phyloP scores from a whole-genome alignment of 352 stramenopile genomes.

The Globisporangium splendens region DNA sequence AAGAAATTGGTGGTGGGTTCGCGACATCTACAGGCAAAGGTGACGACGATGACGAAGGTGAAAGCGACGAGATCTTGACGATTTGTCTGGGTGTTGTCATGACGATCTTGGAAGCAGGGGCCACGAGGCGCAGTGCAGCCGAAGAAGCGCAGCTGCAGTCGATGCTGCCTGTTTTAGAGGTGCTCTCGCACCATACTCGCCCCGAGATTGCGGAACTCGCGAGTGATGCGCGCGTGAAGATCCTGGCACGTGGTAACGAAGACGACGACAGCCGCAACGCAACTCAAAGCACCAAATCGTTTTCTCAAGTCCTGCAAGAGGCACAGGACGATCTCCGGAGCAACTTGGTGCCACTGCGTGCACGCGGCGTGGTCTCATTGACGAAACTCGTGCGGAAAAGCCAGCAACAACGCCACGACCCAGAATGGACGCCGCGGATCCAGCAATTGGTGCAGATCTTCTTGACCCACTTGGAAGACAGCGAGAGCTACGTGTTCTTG shows the following conservation, averaged over 20 bases:
- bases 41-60: constrained; percentile 39
- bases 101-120: constrained; percentile 76
- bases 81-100: constrained; percentile 76
- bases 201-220: constrained; percentile 72
- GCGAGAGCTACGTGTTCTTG: constrained; percentile 85
- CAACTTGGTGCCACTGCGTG: constrained; percentile 62
- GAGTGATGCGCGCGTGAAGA: constrained; percentile 56
- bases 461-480: constrained; percentile 56
- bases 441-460: constrained; percentile 54
- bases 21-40: background rate
- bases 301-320: constrained; percentile 46
- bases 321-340: constrained; percentile 62
- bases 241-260: constrained; percentile 42
- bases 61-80: constrained; percentile 65
- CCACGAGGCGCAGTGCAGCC: constrained; percentile 28
- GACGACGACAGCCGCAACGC: constrained; percentile 5
- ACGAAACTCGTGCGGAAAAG: constrained; percentile 73
- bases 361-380: constrained; percentile 65
- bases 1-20: background rate
- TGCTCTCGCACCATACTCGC: constrained; percentile 44
- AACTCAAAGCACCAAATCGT: constrained; percentile 22
- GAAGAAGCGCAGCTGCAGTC: constrained; percentile 58
- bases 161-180: constrained; percentile 65
- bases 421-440: constrained; percentile 47
- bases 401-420: constrained; percentile 33